Conservation (phyloP, 208 protist genomes). For the Leishmania amazonensis region DNA sequence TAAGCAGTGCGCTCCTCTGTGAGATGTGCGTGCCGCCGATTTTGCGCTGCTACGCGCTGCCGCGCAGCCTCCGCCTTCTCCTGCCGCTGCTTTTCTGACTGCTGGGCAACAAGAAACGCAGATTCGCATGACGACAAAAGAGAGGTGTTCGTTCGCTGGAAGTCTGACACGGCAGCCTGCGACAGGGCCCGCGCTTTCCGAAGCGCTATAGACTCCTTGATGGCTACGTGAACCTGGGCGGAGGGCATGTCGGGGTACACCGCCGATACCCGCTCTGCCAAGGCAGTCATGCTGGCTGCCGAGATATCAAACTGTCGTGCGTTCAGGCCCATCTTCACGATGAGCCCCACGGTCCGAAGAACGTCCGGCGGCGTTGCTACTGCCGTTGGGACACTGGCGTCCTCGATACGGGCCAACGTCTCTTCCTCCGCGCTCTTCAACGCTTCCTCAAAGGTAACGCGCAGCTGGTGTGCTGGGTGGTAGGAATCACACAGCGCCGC, state of each 20-base stretch:
- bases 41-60: slow-evolving; percentile 31
- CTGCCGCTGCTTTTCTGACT: slow-evolving; percentile 17
- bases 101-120: slow-evolving; percentile 35
- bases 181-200: slow-evolving; percentile 15
- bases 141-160: slow-evolving; percentile 12
- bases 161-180: slow-evolving; percentile 35
- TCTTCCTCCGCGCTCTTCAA: slow-evolving; percentile 7
- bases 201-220: slow-evolving; percentile 26
- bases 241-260: slow-evolving; percentile 24
- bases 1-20: slow-evolving; percentile 37
- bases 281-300: slow-evolving; percentile 5
- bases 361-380: slow-evolving; percentile 5
- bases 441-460: slow-evolving; percentile 14
- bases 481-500: slow-evolving; percentile 11
- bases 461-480: slow-evolving; percentile 11
- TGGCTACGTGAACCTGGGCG: slow-evolving; percentile 17
- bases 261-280: slow-evolving; percentile 30
- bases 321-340: slow-evolving; percentile 44
- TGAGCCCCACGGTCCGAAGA: slow-evolving; percentile 26
- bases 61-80: slow-evolving; percentile 31
- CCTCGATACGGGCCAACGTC: slow-evolving; percentile 6
- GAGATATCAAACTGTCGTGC: slow-evolving; percentile 30
- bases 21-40: slow-evolving; percentile 33
- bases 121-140: slow-evolving; percentile 40
- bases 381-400: not conserved